Conservation (phyloP, 805 yeast genomes). For the Teunomyces gatunensis region DNA sequence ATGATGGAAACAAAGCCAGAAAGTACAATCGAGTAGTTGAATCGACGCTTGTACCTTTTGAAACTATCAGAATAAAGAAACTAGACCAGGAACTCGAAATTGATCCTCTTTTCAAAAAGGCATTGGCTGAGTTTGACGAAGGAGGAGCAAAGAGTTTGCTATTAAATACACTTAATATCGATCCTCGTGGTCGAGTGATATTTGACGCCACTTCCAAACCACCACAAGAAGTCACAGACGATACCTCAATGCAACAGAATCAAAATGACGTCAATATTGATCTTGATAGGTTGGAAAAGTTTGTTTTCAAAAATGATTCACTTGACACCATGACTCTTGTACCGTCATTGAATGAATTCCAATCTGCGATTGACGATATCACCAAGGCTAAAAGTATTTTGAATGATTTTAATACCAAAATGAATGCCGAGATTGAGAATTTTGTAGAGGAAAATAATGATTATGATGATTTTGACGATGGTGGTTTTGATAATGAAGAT, state of each 20-base stretch:
- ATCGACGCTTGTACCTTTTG: conserved; percentile 51
- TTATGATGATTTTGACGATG: conserved; percentile 15
- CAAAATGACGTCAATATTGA: conserved; percentile 17
- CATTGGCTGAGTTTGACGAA: conserved; percentile 76
- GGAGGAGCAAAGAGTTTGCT: conserved; percentile 76
- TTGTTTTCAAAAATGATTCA: conserved; percentile 19
- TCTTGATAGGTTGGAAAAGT: conserved; percentile 16
- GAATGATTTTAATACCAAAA: conserved; percentile 39
- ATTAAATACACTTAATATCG: conserved; percentile 58
- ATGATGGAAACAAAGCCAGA: conserved; percentile 21
- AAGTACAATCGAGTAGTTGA: conserved; percentile 34
- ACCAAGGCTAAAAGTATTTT: conserved; percentile 48
- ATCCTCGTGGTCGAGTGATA: conserved; percentile 53
- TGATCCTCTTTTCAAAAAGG: conserved; percentile 74
- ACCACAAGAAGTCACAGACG: conserved; percentile 14
- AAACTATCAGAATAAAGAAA: conserved; percentile 48
- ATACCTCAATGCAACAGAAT: conserved; percentile 14
- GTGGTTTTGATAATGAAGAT: conserved; percentile 14
- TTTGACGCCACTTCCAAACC: conserved; percentile 56
- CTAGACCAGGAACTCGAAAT: conserved; percentile 63
- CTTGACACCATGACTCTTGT: conserved; percentile 48
- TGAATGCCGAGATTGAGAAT: conserved; percentile 23
- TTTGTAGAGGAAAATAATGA: conserved; percentile 16
- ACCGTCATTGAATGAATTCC: conserved; percentile 66
- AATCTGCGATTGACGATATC: conserved; percentile 55